Evolutionary conservation across 2,329 filamentous ascomycete genomes (phyloP).

Genomic region (Fusarium redolens): DNA sequence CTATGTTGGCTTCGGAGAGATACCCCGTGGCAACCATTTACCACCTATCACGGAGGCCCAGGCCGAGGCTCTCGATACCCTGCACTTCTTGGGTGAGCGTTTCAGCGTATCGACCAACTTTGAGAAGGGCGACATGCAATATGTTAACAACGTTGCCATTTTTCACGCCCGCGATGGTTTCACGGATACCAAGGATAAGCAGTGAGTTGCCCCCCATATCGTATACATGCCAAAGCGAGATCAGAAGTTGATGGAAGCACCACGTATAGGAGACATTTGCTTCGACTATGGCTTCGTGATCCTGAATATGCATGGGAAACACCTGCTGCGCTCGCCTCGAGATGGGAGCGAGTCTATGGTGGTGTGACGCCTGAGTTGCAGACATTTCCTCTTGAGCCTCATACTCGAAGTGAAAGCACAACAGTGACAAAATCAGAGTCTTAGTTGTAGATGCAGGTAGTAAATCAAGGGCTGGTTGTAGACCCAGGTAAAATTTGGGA

Average conservation of each 20-base stretch:
- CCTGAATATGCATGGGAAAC: not conserved
- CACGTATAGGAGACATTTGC: not conserved
- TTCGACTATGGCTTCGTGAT: not conserved
- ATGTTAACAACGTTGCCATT: not conserved
- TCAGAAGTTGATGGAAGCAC: fast-evolving
- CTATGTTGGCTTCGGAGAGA: not conserved
- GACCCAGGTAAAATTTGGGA: too few relatives aligned
- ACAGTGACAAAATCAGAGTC: not conserved
- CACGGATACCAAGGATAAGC: not conserved
- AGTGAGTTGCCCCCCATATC: not conserved
- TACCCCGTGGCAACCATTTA: not conserved
- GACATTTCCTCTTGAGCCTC: not conserved
- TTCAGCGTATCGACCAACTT: not conserved
- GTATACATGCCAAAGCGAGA: too few relatives aligned
- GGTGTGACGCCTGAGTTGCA: not conserved
- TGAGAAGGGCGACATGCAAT: not conserved
- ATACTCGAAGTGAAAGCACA: not conserved
- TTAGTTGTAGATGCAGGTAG: not conserved
- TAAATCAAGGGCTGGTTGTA: too few relatives aligned
- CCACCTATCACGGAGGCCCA: not conserved
- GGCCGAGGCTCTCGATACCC: not conserved
- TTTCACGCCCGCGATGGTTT: not conserved
- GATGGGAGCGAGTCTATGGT: not conserved
- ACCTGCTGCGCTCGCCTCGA: not conserved
- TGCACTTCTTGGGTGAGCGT: not conserved